Evolutionary conservation across 2,329 filamentous ascomycete genomes (phyloP).

Genomic region (Alternaria consortialis): DNA sequence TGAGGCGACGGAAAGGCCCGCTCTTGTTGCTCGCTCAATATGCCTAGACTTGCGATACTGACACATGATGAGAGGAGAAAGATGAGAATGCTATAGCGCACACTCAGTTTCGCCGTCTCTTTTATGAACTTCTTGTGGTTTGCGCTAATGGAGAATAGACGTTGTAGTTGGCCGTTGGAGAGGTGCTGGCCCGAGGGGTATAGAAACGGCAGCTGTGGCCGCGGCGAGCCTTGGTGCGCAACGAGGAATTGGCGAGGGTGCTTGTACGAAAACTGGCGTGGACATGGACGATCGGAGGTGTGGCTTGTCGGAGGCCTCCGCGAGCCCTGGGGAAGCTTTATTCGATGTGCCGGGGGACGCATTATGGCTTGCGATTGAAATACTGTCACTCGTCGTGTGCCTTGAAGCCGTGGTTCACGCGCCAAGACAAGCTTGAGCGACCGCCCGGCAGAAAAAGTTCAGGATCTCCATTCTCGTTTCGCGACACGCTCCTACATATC

Average conservation of each 20-base stretch:
- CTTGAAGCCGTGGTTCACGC: constrained; percentile 24
- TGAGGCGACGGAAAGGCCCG: constrained; percentile 79
- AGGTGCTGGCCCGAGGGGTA: constrained; percentile 60
- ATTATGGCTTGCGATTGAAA: constrained; percentile 33
- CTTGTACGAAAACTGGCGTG: constrained; percentile 68
- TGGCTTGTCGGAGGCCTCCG: constrained; percentile 30
- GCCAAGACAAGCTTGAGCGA: constrained; percentile 28
- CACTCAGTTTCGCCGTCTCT: constrained; percentile 73
- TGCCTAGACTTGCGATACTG: constrained; percentile 68
- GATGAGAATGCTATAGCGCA: constrained; percentile 72
- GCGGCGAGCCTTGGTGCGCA: constrained; percentile 54
- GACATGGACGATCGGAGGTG: constrained; percentile 29
- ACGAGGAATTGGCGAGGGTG: constrained; percentile 61
- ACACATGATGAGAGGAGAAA: constrained; percentile 71
- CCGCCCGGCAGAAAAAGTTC: constrained; percentile 34
- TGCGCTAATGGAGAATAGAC: constrained; percentile 75
- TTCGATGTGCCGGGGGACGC: constrained; percentile 39
- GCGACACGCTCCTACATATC: constrained; percentile 18
- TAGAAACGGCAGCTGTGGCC: constrained; percentile 73
- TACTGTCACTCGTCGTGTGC: constrained; percentile 17
- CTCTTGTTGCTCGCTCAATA: constrained; percentile 79
- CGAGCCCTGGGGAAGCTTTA: constrained; percentile 38
- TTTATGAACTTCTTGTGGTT: constrained; percentile 75
- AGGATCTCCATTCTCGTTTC: constrained; percentile 32
- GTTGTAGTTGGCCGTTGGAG: constrained; percentile 61